phyloP scores from a whole-genome alignment of 2,329 filamentous ascomycete species.

The Colletotrichum spaethianum region DNA sequence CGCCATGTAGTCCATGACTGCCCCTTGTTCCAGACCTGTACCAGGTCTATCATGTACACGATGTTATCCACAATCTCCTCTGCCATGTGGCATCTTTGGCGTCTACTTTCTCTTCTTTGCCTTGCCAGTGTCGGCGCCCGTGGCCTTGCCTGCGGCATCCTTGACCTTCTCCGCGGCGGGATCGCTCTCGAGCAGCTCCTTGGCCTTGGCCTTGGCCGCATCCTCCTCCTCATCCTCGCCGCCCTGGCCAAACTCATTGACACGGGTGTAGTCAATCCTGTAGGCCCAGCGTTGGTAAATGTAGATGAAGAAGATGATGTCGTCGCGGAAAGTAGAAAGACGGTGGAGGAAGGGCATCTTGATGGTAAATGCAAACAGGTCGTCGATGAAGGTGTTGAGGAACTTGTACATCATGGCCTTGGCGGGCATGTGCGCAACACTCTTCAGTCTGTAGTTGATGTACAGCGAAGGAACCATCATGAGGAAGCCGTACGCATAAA shows the following conservation, averaged over 20 bases:
- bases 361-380: constrained; percentile 98
- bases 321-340: constrained; percentile 91
- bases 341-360: constrained; percentile 98
- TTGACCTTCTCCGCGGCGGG: constrained; percentile 52
- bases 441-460: constrained; percentile 98
- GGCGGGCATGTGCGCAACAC: constrained; percentile 95
- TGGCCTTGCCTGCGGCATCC: constrained; percentile 56
- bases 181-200: constrained; percentile 51
- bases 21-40: constrained; percentile 2
- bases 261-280: constrained; percentile 88
- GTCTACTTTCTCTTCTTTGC: constrained; percentile 59
- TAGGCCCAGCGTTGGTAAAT: constrained; percentile 95
- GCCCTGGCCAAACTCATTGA: constrained; percentile 98
- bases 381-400: constrained; percentile 98
- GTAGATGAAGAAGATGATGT: constrained; percentile 98
- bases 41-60: constrained; percentile 7
- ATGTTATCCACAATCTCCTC: constrained; percentile 12
- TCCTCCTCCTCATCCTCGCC: constrained; percentile 85
- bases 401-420: constrained; percentile 99
- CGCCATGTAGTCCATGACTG: background rate
- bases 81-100: background rate
- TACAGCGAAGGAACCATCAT: constrained; percentile 99
- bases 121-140: constrained; percentile 64
- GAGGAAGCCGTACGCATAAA: constrained; percentile 98
- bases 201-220: constrained; percentile 52